phyloP scores from a whole-genome alignment of 1,284 basidiomycete species.

The Cryptococcus neoformans region DNA sequence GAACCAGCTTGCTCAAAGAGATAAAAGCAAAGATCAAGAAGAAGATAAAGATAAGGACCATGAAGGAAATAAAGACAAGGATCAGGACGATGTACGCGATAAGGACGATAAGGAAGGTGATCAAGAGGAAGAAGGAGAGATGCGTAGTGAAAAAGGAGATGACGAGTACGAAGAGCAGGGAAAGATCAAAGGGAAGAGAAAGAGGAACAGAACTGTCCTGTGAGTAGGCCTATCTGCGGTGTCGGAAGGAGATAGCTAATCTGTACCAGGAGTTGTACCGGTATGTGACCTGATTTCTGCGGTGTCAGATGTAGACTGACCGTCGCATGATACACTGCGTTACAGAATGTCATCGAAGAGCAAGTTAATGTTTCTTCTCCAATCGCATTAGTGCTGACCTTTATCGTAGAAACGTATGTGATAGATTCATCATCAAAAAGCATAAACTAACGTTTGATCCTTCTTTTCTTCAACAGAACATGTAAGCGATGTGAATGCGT shows the following conservation, averaged over 20 bases:
- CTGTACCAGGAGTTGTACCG: slow-evolving; percentile 41
- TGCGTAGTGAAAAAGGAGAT: slow-evolving; percentile 25
- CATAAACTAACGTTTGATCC: slow-evolving; percentile 37
- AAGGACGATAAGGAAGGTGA: slow-evolving; percentile 6
- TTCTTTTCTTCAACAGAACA: slow-evolving; percentile 26
- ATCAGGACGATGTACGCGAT: slow-evolving; percentile 7
- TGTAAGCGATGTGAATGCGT: slow-evolving; percentile 12
- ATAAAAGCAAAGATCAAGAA: slow-evolving; percentile 2
- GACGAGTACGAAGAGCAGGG: slow-evolving; percentile 27
- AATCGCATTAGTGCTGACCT: too few species aligned
- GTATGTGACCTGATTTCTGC: slow-evolving; percentile 7
- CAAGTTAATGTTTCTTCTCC: slow-evolving; percentile 17
- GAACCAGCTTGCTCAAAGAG: slow-evolving; percentile 17
- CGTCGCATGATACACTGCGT: background rate
- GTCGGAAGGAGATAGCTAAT: background rate
- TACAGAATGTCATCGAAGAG: slow-evolving; percentile 45
- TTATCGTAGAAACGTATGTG: too few species aligned
- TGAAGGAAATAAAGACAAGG: slow-evolving; percentile 12
- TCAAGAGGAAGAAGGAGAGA: slow-evolving; percentile 14
- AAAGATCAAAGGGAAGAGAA: slow-evolving; percentile 26
- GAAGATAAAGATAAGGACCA: background rate
- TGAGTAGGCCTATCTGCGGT: slow-evolving; percentile 17
- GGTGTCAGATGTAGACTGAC: background rate
- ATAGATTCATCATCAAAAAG: too few species aligned
- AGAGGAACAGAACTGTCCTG: slow-evolving; percentile 42